Conservation (phyloP, 2,329 filamentous ascomycete species). For the Lasiodiplodia sp. region DNA sequence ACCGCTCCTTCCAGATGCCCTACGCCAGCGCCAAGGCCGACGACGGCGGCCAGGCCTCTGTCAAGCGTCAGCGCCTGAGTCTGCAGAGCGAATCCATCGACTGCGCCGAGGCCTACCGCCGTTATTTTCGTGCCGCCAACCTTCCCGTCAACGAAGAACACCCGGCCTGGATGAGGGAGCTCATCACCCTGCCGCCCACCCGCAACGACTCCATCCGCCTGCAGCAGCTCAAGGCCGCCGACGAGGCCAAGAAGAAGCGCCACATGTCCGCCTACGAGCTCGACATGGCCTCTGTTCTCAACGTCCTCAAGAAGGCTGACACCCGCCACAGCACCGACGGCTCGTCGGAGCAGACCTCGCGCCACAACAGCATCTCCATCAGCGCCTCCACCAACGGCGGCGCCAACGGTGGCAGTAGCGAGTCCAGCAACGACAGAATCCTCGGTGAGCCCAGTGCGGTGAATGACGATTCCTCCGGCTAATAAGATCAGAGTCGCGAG, state of each 20-base stretch:
- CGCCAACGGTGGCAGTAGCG: constrained; percentile 13
- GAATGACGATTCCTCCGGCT: constrained; percentile 28
- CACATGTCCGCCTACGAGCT: constrained; percentile 29
- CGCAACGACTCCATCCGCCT: constrained; percentile 23
- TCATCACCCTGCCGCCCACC: constrained; percentile 29
- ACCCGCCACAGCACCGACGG: constrained; percentile 25
- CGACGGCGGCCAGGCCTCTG: constrained; percentile 16
- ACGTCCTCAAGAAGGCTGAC: constrained; percentile 29
- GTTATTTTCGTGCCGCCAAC: constrained; percentile 29
- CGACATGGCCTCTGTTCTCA: constrained; percentile 29
- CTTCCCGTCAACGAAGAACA: constrained; percentile 29
- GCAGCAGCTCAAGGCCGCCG: constrained; percentile 18
- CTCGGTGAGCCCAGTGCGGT: constrained; percentile 28
- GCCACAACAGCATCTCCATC: constrained; percentile 25
- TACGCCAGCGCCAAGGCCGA: constrained; percentile 26
- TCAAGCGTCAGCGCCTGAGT: constrained; percentile 28
- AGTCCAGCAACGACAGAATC: constrained; percentile 24
- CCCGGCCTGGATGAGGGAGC: constrained; percentile 29
- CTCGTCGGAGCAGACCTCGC: constrained; percentile 25
- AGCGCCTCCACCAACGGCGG: constrained; percentile 15
- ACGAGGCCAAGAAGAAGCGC: constrained; percentile 24
- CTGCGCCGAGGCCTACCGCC: constrained; percentile 27
- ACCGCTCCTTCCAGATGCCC: constrained; percentile 19
- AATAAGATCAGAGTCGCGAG: constrained; percentile 29
- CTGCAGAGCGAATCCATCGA: constrained; percentile 19